Conservation (phyloP, 2,329 filamentous ascomycete species). For the Diaporthe nobilis region DNA sequence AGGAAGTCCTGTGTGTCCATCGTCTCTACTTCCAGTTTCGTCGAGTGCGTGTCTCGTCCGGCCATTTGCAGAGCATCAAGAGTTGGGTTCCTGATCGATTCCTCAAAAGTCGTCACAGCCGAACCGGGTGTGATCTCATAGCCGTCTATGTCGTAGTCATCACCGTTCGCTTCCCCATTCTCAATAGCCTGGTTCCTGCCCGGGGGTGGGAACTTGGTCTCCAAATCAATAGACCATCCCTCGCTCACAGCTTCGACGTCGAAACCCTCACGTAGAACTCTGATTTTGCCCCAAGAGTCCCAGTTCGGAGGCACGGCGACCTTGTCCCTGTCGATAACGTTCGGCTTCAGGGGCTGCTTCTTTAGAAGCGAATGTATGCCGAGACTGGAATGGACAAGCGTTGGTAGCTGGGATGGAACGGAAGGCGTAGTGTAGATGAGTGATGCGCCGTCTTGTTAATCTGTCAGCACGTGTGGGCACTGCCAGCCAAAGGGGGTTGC, state of each 20-base stretch:
- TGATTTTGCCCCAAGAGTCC: conserved; percentile 98
- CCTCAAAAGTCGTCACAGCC: conserved; percentile 82
- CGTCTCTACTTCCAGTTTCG: conserved; percentile 73
- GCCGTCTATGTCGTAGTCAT: conserved; percentile 48
- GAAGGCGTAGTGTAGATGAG: conserved; percentile 88
- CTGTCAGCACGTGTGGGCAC: conserved; percentile 44
- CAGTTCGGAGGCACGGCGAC: conserved; percentile 96
- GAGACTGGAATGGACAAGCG: conserved; percentile 86
- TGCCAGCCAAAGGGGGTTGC: conserved; percentile 50
- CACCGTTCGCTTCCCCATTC: conserved; percentile 44
- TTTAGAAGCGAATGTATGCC: conserved; percentile 88
- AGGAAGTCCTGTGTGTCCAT: conserved; percentile 85
- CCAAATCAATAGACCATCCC: conserved; percentile 88
- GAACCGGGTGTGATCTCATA: conserved; percentile 62
- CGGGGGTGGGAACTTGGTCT: conserved; percentile 64
- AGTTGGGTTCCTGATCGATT: conserved; percentile 82
- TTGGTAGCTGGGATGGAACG: conserved; percentile 81
- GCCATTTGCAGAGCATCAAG: conserved; percentile 71
- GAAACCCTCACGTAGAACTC: conserved; percentile 91
- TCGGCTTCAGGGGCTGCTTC: conserved; percentile 84
- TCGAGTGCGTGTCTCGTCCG: conserved; percentile 61
- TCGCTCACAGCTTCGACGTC: conserved; percentile 89
- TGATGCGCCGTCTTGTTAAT: conserved; percentile 79
- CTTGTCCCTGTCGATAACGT: conserved; percentile 94
- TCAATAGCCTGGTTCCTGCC: conserved; percentile 42